These are phyloP conservation scores for Apodospora peruviana DNA, from an alignment of 495 filamentous ascomycete genomes.

Conservation along the genomic window DNA sequence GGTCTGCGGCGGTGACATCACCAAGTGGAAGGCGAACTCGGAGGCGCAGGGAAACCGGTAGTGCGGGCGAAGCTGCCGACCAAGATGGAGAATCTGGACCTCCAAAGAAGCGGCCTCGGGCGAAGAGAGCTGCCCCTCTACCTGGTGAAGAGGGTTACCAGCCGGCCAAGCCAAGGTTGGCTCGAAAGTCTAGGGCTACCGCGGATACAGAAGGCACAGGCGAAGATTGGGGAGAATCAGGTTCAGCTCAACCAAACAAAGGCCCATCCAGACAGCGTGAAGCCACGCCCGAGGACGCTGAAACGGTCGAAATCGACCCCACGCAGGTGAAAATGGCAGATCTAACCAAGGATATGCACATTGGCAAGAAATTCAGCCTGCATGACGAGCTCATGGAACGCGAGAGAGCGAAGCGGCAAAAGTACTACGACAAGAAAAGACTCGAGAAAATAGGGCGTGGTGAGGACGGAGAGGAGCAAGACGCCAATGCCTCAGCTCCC, in stretches of 20 bases:
- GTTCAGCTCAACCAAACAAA: slow-evolving; percentile 16
- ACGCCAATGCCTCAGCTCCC: not conserved
- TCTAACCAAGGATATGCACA: slow-evolving; percentile 67
- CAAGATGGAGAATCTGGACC: slow-evolving; percentile 2
- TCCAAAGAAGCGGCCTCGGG: slow-evolving; percentile 7
- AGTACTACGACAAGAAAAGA: slow-evolving; percentile 29
- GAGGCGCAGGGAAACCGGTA: slow-evolving; percentile 10
- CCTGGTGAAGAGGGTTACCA: slow-evolving; percentile 10
- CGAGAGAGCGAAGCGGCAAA: slow-evolving; percentile 36
- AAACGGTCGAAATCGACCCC: slow-evolving; percentile 62
- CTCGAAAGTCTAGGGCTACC: slow-evolving; percentile 14
- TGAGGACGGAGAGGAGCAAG: slow-evolving; percentile 5
- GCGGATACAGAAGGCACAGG: slow-evolving; percentile 2
- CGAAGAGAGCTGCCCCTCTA: slow-evolving; percentile 6
- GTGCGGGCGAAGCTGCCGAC: not conserved
- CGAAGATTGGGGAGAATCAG: slow-evolving; percentile 11
- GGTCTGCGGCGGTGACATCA: not conserved
- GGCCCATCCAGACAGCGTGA: slow-evolving; percentile 26
- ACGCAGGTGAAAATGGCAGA: slow-evolving; percentile 75
- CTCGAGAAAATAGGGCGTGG: slow-evolving; percentile 13
- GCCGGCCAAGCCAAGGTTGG: slow-evolving; percentile 8
- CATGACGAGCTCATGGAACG: slow-evolving; percentile 49
- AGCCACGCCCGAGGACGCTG: slow-evolving; percentile 71
- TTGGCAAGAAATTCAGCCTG: slow-evolving; percentile 75
- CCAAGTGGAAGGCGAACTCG: slow-evolving; percentile 3